Conservation (phyloP, 2,329 filamentous ascomycete species). For the Penicillium aurantiogriseum region DNA sequence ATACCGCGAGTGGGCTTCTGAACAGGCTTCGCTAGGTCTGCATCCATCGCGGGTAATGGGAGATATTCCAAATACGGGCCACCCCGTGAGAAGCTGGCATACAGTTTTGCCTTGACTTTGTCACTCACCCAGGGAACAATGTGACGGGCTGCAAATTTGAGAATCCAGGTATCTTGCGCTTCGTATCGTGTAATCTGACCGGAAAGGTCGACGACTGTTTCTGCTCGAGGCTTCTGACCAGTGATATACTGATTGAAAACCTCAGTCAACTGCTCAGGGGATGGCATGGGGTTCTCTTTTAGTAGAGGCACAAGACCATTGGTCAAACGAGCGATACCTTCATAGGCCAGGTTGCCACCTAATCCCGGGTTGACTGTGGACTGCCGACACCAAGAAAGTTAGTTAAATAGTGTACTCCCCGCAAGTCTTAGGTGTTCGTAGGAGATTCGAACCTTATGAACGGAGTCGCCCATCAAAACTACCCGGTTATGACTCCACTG, state of each 20-base stretch:
- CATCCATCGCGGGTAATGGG: neutral
- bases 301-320: constrained; percentile 29
- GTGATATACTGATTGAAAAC: constrained; percentile 20
- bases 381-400: neutral
- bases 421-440: fast-evolving
- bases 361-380: constrained; percentile 32
- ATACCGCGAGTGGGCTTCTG: neutral
- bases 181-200: constrained; percentile 25
- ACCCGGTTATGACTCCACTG: constrained; percentile 19
- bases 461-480: constrained; percentile 18
- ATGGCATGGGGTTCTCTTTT: constrained; percentile 10
- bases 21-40: neutral
- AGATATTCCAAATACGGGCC: constrained; percentile 12
- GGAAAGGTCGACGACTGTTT: constrained; percentile 16
- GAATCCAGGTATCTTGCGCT: constrained; percentile 24
- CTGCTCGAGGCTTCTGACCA: constrained; percentile 21
- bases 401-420: neutral
- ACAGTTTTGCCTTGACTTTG: constrained; percentile 9
- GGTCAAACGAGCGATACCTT: constrained; percentile 36
- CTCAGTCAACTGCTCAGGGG: constrained; percentile 12
- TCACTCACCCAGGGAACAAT: constrained; percentile 13
- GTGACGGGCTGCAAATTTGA: constrained; percentile 14
- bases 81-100: constrained; percentile 7
- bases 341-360: constrained; percentile 41
- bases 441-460: constrained; percentile 21